Evolutionary conservation across 192 early-diverging fungal genomes (phyloP), one percentile per base, ranked within the genome.

Genomic region (Rhizophlyctis rosea): DNA sequence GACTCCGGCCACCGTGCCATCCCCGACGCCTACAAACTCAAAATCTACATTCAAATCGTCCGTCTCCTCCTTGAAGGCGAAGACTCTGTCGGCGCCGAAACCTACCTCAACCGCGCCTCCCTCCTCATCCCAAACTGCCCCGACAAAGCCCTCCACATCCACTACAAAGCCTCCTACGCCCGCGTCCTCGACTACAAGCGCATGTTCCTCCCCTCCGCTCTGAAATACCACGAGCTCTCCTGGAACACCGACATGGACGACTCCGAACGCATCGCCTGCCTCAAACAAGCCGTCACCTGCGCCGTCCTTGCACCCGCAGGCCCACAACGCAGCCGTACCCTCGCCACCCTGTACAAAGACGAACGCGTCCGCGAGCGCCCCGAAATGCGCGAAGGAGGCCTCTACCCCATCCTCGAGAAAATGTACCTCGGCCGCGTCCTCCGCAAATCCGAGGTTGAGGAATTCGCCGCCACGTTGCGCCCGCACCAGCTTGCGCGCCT

Each of bases 401-500:
- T 81, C 28, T 70, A 72, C 32, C 56, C 83, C 16, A 84, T 98
- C n/a, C 66, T 98, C 47, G 91, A 94, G 65, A 97, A 94, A 76
- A 96, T 97, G 88, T 93, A 94, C 57, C 73, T 96, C 39, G 93
- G 91, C 71, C 87, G 93, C 2, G 86, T 96, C 13, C 83, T 95
- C 52, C 81, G 86, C 33, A 78, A 77, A 11, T 68, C 77, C 7
- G 91, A 97, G 72, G 88, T 95, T 13, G 86, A 83, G 28, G 86
- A 89, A 53, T 96, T 96, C 65, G 77, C 82, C 11, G 63, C 66
- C 54, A 83, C 83, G 3, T 78, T 96, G 18, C 85, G 86, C 57
- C 74, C 79, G 34, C 92, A 95, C 72, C 93, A 95, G 61, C 63
- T 85, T 14, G 92, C 92, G 7, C 59, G 73, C 47, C 69, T 96